Evolutionary conservation across 331 rosid species (phyloP).

Genomic region (Quercus phellos): DNA sequence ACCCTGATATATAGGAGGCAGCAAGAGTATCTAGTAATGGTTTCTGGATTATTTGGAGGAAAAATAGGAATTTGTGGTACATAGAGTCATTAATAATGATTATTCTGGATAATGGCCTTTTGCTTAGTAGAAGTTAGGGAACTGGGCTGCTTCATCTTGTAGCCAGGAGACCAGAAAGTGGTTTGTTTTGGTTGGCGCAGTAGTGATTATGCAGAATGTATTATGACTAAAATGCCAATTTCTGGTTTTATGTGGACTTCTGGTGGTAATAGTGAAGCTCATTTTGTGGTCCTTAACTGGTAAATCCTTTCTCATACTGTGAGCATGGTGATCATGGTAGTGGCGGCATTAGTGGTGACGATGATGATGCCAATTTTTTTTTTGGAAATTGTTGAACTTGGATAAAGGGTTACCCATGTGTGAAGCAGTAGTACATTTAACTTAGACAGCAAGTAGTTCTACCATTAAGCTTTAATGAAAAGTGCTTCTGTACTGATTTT

Average conservation of each 20-base stretch:
- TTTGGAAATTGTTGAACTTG: neutral
- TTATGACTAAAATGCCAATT: neutral
- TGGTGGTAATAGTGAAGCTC: neutral
- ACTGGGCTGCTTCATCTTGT: neutral
- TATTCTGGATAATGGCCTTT: neutral
- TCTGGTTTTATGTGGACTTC: neutral
- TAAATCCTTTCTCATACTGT: neutral
- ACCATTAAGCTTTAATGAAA: neutral
- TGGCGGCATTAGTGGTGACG: neutral
- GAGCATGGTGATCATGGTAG: neutral
- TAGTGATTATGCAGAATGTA: neutral
- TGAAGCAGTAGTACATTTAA: neutral
- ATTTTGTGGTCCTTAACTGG: neutral
- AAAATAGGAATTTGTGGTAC: neutral
- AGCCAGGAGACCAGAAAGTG: neutral
- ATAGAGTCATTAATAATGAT: neutral
- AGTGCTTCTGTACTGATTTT: neutral
- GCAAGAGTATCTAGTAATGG: neutral
- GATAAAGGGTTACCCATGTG: neutral
- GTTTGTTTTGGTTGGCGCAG: too few species aligned
- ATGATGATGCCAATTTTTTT: neutral
- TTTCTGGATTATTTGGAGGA: neutral
- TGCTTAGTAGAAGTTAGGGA: neutral
- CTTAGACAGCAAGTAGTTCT: slow-evolving; percentile 14
- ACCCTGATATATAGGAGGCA: neutral